A percentile compares a stretch with the other conserved stretches of the same genome.
phyloP scores from a whole-genome alignment of 306 rosid genomes.

The Lathyrus tuberosus region DNA sequence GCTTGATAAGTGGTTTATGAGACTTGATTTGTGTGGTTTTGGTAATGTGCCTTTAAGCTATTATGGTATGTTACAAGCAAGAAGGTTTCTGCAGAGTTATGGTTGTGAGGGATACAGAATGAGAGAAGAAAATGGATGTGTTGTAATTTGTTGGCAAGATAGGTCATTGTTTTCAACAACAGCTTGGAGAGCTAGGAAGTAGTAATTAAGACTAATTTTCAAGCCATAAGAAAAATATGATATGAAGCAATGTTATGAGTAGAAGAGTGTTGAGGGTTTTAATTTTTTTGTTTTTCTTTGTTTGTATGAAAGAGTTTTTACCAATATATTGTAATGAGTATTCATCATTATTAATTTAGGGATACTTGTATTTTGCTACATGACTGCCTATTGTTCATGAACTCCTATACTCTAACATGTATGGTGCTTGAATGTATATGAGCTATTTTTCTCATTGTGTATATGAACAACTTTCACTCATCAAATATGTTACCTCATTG shows the following conservation, averaged over 20 bases:
- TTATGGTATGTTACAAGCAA: constrained; percentile 69
- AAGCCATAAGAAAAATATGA: constrained; percentile 29
- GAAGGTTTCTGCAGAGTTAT: constrained; percentile 66
- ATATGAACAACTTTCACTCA: too few relatives aligned
- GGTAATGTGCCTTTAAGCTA: constrained; percentile 66
- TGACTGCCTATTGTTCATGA: constrained; percentile 27
- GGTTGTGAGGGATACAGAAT: constrained; percentile 86
- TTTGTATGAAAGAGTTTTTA: constrained; percentile 45
- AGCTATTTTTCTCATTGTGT: constrained; percentile 14
- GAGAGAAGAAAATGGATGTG: constrained; percentile 73
- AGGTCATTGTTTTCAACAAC: constrained; percentile 73
- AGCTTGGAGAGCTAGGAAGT: constrained; percentile 88
- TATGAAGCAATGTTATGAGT: constrained; percentile 30
- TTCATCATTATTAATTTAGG: constrained; percentile 39
- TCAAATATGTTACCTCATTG: too few relatives aligned
- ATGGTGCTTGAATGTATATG: constrained; percentile 10
- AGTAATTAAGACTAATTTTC: constrained; percentile 40
- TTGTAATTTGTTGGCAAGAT: constrained; percentile 80
- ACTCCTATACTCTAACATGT: constrained; percentile 16
- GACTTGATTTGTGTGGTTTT: constrained; percentile 72
- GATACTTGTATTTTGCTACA: constrained; percentile 35
- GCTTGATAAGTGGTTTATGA: constrained; percentile 73
- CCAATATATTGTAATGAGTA: constrained; percentile 42
- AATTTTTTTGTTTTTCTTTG: constrained; percentile 31
- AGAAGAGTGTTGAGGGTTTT: constrained; percentile 31